These are phyloP conservation scores for Ormosia semicastrata DNA, from an alignment of 306 rosid species.

Conservation along the genomic window DNA sequence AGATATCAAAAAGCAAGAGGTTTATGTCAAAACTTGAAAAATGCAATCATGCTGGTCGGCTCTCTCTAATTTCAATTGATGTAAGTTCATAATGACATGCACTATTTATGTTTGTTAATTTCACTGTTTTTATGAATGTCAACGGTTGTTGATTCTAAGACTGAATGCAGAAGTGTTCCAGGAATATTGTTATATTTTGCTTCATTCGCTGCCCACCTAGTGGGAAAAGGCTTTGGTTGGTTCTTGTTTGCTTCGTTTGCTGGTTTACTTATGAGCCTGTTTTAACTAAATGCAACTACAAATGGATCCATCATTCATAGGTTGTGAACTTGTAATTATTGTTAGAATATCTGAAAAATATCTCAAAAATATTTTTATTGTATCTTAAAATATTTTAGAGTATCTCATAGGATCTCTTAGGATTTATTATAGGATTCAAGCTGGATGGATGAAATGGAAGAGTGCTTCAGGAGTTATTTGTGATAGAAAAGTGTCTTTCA, in stretches of 20 bases:
- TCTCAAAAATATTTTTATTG: too few species aligned
- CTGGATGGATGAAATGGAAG: too few species aligned
- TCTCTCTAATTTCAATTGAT: conserved; percentile 81
- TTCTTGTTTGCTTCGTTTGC: conserved; percentile 8
- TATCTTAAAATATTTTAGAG: too few species aligned
- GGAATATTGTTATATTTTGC: conserved; percentile 11
- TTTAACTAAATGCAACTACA: neutral
- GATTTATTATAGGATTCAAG: too few species aligned
- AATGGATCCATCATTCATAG: neutral
- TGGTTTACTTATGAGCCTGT: neutral
- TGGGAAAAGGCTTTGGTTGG: too few species aligned
- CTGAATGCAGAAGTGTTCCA: neutral
- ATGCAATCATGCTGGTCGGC: conserved; percentile 84
- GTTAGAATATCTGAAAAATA: too few species aligned
- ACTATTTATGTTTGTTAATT: conserved; percentile 3
- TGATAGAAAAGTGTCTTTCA: too few species aligned
- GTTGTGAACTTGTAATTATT: neutral
- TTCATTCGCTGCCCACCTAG: neutral
- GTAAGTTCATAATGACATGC: conserved; percentile 48
- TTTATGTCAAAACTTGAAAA: conserved; percentile 98
- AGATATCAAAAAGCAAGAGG: conserved; percentile 98
- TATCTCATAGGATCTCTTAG: too few species aligned
- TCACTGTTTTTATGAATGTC: neutral
- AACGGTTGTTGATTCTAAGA: conserved; percentile 14
- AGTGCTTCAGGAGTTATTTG: too few species aligned